A percentile compares a stretch with the other conserved stretches of the same genome.
Evolutionary conservation across 108 stramenopile species (phyloP).

Genomic region (Nitzschia palea): DNA sequence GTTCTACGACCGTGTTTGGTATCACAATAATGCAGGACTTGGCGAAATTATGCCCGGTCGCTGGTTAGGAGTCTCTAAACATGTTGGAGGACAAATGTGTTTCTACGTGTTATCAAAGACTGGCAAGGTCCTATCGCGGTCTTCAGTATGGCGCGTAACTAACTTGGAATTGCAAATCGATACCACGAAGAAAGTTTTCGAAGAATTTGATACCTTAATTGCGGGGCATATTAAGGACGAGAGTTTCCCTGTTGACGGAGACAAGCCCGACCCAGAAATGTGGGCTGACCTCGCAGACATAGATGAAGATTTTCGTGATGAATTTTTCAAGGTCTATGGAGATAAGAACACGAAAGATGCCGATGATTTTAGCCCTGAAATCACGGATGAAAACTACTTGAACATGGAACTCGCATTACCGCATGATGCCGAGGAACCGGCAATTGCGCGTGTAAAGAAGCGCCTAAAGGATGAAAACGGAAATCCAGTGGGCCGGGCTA

Average conservation of each 20-base stretch:
- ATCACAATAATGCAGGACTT: conserved; percentile 11
- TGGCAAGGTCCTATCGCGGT: too few species aligned
- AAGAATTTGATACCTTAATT: too few species aligned
- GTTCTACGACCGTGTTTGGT: conserved; percentile 46
- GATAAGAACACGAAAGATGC: neutral
- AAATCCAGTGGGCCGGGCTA: neutral
- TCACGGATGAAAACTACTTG: conserved; percentile 2
- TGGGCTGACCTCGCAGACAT: conserved; percentile 6
- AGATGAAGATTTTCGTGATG: conserved; percentile 3
- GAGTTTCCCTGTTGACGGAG: too few species aligned
- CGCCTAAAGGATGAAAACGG: neutral
- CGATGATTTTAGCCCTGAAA: conserved; percentile 15
- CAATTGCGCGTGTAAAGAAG: neutral
- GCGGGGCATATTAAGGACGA: too few species aligned
- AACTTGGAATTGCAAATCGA: too few species aligned
- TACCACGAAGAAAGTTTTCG: too few species aligned
- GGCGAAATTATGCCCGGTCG: conserved; percentile 2
- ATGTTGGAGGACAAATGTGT: conserved; percentile 31
- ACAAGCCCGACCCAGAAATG: too few species aligned
- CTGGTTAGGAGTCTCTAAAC: conserved; percentile 32
- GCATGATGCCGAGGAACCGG: too few species aligned
- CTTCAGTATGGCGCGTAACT: too few species aligned
- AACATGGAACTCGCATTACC: neutral
- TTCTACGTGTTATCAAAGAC: too few species aligned
- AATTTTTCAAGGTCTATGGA: neutral